Evolutionary conservation across 2,329 filamentous ascomycete genomes (phyloP), one percentile per base, ranked within the genome.

Genomic region (Fusarium sacchari): DNA sequence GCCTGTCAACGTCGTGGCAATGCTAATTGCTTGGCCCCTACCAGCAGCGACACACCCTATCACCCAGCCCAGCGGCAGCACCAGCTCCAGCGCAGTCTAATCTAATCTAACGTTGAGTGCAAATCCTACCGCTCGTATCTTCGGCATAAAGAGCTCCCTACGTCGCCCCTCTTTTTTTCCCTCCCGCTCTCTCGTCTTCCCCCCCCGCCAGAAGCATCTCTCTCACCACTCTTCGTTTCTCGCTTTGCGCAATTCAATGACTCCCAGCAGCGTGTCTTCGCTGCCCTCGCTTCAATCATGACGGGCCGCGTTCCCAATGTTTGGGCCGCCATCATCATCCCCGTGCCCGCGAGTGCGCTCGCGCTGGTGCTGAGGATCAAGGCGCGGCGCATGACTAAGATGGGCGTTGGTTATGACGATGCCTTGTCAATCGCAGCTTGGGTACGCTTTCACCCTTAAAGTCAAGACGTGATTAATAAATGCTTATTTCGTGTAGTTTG

Each of bases 311-410:
- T 75, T 32, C 69, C 74, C 6, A 76, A 76, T 64, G 72, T 73
- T 64, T 76, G 66, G 57, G 67, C 74, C 17, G 74, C 72, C 26
- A 68, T 65, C 32, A 56, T 75, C 37, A 69, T 73, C 15, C 69
- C 74, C 28, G 58, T 76, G 28, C 72, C 74, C 17, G 69, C 67
- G 15, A 69, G 74, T 30, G 57, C 64, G n/a, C 36, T 72, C 42
- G 74, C 74, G 18, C 58, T 76, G 6, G 14, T 62, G 9, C 39
- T 76, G 14, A 56, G 74, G 39, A 58, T 76, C 30, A 71, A 73
- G 57, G 74, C 72, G 26, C 50, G 74, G 30, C 72, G 74, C 30
- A 76, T 76, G 72, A 76, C 74, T 24, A 55, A 56, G n/a, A 73
- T 73, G 72, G 64, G 67, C 10, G 32, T 76, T 53, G 69, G 74